Conservation (phyloP, 768 basidiomycete genomes). For the Tylopilus subfusipes region DNA sequence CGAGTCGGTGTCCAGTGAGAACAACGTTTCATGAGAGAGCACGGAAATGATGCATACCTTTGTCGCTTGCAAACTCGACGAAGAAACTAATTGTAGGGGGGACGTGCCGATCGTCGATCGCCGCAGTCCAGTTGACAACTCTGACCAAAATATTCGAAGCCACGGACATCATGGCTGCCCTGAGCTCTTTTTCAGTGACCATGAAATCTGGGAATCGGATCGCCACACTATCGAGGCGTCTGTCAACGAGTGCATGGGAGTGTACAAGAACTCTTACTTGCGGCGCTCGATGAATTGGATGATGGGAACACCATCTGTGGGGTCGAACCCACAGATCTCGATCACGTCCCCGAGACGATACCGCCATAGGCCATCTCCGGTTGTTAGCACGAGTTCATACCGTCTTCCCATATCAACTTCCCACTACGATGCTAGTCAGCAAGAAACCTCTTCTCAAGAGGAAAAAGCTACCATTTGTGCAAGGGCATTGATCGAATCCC, state of each 20-base stretch:
- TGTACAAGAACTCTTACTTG: not conserved
- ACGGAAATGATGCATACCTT: not conserved
- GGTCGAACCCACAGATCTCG: too few relatives aligned
- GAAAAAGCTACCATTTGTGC: not conserved
- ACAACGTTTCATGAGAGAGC: not conserved
- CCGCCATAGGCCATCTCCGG: constrained; percentile 12
- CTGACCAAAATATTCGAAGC: not conserved
- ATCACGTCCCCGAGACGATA: too few relatives aligned
- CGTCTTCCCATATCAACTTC: constrained; percentile 6
- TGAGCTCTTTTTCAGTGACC: not conserved
- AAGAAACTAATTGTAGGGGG: not conserved
- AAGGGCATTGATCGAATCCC: not conserved
- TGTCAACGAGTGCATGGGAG: not conserved
- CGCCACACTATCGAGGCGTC: not conserved
- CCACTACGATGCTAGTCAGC: constrained; percentile 13
- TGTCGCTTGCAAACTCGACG: not conserved
- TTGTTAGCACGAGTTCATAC: constrained; percentile 21
- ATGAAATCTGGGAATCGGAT: not conserved
- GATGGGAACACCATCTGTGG: too few relatives aligned
- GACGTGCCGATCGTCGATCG: not conserved
- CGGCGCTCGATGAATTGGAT: too few relatives aligned
- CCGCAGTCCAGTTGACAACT: not conserved
- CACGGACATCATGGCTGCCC: not conserved
- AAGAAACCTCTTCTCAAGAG: not conserved
- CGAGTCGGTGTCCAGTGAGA: not conserved